Evolutionary conservation across 768 basidiomycete species (phyloP).

Genomic region (Leucocoprinus leucothites): DNA sequence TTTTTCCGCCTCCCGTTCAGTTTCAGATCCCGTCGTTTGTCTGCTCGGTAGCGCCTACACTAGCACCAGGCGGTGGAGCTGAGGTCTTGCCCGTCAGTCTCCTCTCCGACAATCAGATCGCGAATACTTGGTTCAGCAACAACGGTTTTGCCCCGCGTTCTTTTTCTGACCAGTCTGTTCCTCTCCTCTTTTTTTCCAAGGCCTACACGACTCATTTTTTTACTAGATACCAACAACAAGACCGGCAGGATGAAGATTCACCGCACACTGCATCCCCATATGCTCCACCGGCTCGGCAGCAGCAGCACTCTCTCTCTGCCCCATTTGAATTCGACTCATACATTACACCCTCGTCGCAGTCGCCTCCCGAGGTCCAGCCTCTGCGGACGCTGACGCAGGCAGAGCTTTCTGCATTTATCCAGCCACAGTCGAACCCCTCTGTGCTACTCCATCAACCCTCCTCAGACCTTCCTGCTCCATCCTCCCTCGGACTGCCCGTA

Average conservation of each 20-base stretch:
- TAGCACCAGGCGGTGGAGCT: constrained; percentile 71
- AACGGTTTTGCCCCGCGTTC: constrained; percentile 32
- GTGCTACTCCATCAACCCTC: neutral
- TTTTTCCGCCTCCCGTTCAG: constrained; percentile 9
- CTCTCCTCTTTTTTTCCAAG: neutral
- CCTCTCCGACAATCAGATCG: constrained; percentile 21
- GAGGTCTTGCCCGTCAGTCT: constrained; percentile 61
- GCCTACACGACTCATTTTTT: no score
- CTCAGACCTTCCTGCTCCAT: constrained; percentile 4
- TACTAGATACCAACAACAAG: constrained; percentile 4
- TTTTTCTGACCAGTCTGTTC: constrained; percentile 15
- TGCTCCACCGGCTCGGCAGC: neutral
- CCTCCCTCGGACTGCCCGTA: constrained; percentile 45
- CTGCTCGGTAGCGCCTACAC: constrained; percentile 50
- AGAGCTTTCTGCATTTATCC: constrained; percentile 5
- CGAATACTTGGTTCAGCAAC: constrained; percentile 47
- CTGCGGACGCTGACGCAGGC: constrained; percentile 11
- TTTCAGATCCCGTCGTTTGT: constrained; percentile 67
- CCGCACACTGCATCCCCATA: no score
- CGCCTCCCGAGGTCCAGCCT: constrained; percentile 13
- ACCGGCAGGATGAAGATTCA: neutral
- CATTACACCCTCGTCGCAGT: neutral
- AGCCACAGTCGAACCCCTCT: neutral
- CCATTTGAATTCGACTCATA: constrained; percentile 24
- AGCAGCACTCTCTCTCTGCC: constrained; percentile 13